Evolutionary conservation across 129 eudicot species (phyloP).

Genomic region (Rutidosis leptorrhynchoides): DNA sequence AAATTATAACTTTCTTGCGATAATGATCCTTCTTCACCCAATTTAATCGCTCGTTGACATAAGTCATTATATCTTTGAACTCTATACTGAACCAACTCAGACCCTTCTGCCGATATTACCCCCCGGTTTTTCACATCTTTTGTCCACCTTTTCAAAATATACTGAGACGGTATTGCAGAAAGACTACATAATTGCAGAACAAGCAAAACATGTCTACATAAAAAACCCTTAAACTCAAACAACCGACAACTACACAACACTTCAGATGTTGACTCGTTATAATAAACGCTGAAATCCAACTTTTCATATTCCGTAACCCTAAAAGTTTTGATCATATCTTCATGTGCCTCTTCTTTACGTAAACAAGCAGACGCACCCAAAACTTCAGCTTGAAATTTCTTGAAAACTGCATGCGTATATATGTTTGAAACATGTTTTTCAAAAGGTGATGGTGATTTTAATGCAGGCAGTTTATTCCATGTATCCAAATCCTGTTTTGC

Average conservation of each 20-base stretch:
- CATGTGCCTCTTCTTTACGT: conserved; percentile 59
- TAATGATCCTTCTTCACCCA: conserved; percentile 88
- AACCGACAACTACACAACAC: conserved; percentile 73
- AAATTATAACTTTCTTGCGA: conserved; percentile 70
- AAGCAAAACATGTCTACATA: conserved; percentile 85
- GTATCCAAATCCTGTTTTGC: conserved; percentile 83
- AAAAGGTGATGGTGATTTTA: conserved; percentile 89
- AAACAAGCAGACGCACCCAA: conserved; percentile 85
- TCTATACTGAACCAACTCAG: conserved; percentile 60
- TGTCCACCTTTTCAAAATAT: conserved; percentile 78
- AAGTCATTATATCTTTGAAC: conserved; percentile 74
- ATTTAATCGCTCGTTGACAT: conserved; percentile 67
- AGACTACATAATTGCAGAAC: conserved; percentile 87
- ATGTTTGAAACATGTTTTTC: conserved; percentile 70
- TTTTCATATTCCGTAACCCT: conserved; percentile 66
- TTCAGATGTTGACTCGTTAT: conserved; percentile 63
- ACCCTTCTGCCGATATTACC: conserved; percentile 46
- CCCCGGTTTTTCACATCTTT: conserved; percentile 66
- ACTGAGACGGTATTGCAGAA: conserved; percentile 65
- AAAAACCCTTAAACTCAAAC: conserved; percentile 84
- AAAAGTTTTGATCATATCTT: conserved; percentile 40
- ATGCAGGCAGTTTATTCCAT: conserved; percentile 67
- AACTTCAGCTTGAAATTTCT: conserved; percentile 78
- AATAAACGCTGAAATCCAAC: conserved; percentile 61
- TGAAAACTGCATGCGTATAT: conserved; percentile 71